A percentile compares a stretch with the other conserved stretches of the same genome.
phyloP scores from a whole-genome alignment of 257 asterid genomes.

The Jasminum sambac region DNA sequence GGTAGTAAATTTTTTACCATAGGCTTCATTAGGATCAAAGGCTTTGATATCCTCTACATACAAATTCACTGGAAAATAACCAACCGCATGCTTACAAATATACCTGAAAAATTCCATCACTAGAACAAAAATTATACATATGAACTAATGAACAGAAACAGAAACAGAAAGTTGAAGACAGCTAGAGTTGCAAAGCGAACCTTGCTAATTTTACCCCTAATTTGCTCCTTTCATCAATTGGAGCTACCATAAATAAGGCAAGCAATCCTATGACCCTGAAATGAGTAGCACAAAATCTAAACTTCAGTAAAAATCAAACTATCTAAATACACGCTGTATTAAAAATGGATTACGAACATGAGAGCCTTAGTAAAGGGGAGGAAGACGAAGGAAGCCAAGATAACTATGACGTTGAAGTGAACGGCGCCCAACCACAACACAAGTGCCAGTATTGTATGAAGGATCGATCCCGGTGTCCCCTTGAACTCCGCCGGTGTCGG shows the following conservation, averaged over 20 bases:
- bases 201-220: conserved; percentile 68
- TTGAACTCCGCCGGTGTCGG: conserved; percentile 59
- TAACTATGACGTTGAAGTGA: conserved; percentile 49
- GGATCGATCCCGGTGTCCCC: conserved; percentile 48
- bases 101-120: conserved; percentile 53
- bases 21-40: conserved; percentile 91
- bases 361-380: conserved; percentile 64
- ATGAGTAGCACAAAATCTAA: conserved; percentile 11
- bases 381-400: conserved; percentile 57
- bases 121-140: conserved; percentile 17
- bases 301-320: conserved; percentile 7
- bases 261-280: conserved; percentile 73
- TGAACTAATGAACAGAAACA: too few species aligned
- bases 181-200: conserved; percentile 27
- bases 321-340: background rate
- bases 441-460: conserved; percentile 49
- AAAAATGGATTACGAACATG: conserved; percentile 39
- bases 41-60: conserved; percentile 88
- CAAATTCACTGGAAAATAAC: conserved; percentile 83
- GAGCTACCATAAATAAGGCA: conserved; percentile 57
- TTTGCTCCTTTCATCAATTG: conserved; percentile 67
- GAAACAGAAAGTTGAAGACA: background rate
- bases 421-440: conserved; percentile 69
- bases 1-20: conserved; percentile 59
- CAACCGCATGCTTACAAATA: conserved; percentile 81